These are phyloP conservation scores for Elongisporangium anandrum DNA, from an alignment of 352 stramenopile species.

Conservation along the genomic window DNA sequence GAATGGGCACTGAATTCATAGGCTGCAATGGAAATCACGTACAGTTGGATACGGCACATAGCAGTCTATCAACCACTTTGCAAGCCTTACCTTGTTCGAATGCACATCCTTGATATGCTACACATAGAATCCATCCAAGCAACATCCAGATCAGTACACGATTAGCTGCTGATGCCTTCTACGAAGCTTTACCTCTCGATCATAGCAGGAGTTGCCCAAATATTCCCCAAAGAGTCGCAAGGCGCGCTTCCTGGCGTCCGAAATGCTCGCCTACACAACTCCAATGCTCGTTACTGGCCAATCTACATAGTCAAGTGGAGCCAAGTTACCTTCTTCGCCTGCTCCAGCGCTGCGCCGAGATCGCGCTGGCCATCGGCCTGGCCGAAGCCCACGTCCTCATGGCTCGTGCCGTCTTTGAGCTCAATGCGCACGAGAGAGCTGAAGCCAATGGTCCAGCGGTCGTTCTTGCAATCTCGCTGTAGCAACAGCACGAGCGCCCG, in stretches of 20 bases:
- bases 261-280: conserved; percentile 60
- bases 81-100: conserved; percentile 38
- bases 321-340: conserved; percentile 85
- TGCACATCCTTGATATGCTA: conserved; percentile 73
- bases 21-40: conserved; percentile 14
- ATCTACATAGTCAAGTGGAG: too few relatives aligned
- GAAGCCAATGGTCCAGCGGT: conserved; percentile 74
- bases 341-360: conserved; percentile 66
- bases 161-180: background rate
- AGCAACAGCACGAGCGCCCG: too few relatives aligned
- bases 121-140: background rate
- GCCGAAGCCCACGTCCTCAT: conserved; percentile 82
- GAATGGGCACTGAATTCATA: conserved; percentile 12
- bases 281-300: background rate
- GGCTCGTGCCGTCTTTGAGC: conserved; percentile 78
- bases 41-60: conserved; percentile 8
- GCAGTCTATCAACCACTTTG: conserved; percentile 4
- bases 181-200: conserved; percentile 39
- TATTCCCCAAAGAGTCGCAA: conserved; percentile 84
- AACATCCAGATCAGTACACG: background rate
- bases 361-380: conserved; percentile 75
- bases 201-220: conserved; percentile 85
- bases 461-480: background rate
- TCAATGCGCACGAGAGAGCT: conserved; percentile 80
- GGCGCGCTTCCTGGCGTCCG: conserved; percentile 74